Base-by-base conservation (phyloP, 805 yeast species). In the Myxozyma geophila region DNA sequence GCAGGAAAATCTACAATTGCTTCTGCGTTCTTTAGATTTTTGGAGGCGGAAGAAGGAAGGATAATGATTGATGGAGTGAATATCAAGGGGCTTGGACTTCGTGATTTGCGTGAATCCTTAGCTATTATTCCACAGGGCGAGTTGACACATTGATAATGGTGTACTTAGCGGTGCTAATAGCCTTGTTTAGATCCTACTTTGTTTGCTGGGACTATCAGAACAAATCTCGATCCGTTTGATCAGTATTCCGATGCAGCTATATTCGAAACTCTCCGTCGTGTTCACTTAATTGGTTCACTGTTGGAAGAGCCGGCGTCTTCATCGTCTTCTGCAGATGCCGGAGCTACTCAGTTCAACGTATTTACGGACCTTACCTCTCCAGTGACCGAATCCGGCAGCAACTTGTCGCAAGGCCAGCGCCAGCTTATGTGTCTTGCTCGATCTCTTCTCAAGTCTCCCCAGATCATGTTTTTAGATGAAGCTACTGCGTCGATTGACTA, bases 1-100 rank as follows among this genome's bases (percentile, higher is more conserved):
- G 95, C 96, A 3, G 96, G 96, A 56, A 89, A 89, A 73, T 84
- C 90, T 12, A 84, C 92, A 1, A 84, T 89, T 59, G 85, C 87
- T 85, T 80, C 85, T 41, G 88, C 90, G 0, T 76, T 89, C 54
- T 89, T 86, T 75, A 80, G 96, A 67, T 77, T 89, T 46, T 77
- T 82, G 53, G 96, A 90, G 71, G 75, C 87, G 43, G 76, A 76
- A 19, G 74, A 77, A 9, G 88, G 89, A 12, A 63, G 69, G 7
- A 85, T 90, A 51, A 62, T 70, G 1, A 87, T 90, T 70, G 96
- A 90, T 76, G 93, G 85, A 4, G 72, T 87, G 39, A 85, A 89
- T 71, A 87, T 87, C 59, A 74, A 85, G 1, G 76, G 77, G 2
- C 73, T 90, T 63, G 96, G 96, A 0, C 80, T 90, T 41, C 77